Conservation (phyloP, 2,329 filamentous ascomycete species). For the Colletotrichum endophyticum region DNA sequence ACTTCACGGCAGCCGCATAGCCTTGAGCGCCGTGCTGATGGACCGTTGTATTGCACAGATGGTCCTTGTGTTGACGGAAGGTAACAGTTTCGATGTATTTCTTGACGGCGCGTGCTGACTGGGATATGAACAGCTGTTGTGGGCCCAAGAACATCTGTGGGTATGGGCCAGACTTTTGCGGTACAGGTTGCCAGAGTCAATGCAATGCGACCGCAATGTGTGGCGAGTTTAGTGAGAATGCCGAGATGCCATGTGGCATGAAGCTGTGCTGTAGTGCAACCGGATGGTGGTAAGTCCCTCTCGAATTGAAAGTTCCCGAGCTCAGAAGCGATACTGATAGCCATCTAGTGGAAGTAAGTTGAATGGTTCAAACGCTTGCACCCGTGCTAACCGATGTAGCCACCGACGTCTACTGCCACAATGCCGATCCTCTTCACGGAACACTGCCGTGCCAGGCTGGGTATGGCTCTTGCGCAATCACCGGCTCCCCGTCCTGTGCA, state of each 20-base stretch:
- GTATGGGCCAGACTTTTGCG: not conserved
- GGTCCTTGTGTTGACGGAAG: not conserved
- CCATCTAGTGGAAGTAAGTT: not conserved
- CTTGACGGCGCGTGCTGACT: not conserved
- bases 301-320: not conserved
- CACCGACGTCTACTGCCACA: not conserved
- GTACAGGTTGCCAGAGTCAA: not conserved
- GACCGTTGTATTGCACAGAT: not conserved
- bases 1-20: not conserved
- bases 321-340: not conserved
- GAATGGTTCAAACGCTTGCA: not conserved
- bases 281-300: not conserved
- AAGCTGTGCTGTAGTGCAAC: not conserved
- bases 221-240: not conserved
- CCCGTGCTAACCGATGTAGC: not conserved
- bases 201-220: not conserved
- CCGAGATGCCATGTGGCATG: not conserved
- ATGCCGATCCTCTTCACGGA: not conserved
- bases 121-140: not conserved
- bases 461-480: not conserved
- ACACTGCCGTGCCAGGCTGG: not conserved
- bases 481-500: not conserved
- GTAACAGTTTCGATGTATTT: not conserved
- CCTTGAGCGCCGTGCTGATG: not conserved
- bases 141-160: not conserved